Evolutionary conservation across 2,329 filamentous ascomycete species (phyloP).

Genomic region (Fusarium chuoi): DNA sequence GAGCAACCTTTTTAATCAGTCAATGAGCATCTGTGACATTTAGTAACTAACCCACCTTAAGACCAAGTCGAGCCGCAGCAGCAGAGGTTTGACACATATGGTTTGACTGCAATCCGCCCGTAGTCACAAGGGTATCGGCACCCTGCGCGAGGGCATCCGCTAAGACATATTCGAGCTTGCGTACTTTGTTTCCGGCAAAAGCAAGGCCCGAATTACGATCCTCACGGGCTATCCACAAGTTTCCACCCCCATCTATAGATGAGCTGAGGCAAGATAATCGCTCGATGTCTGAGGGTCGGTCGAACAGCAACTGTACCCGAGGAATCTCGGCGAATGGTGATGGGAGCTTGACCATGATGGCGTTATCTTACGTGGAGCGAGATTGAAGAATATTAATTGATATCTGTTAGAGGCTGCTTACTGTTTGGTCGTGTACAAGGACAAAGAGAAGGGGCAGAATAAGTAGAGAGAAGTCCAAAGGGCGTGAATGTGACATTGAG

Average conservation of each 20-base stretch:
- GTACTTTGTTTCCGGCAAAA: conserved; percentile 29
- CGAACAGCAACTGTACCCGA: conserved; percentile 18
- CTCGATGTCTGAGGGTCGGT: conserved; percentile 24
- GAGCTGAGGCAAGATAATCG: conserved; percentile 11
- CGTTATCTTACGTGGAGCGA: background rate
- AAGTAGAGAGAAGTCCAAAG: background rate
- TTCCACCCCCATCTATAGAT: background rate
- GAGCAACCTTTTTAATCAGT: conserved; percentile 3
- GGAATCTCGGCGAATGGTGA: conserved; percentile 16
- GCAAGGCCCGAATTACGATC: conserved; percentile 33
- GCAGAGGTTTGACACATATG: conserved; percentile 34
- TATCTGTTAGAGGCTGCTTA: fast-evolving
- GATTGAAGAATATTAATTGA: background rate
- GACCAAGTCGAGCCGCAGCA: conserved; percentile 23
- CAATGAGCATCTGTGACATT: fast-evolving
- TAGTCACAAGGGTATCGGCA: conserved; percentile 27
- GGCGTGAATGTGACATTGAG: conserved; percentile 1
- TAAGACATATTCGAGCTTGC: conserved; percentile 28
- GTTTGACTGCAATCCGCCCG: conserved; percentile 26
- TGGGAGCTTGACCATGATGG: conserved; percentile 8
- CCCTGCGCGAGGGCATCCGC: conserved; percentile 21
- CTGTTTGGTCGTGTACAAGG: too few species aligned
- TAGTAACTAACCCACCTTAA: background rate
- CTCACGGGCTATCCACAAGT: conserved; percentile 24
- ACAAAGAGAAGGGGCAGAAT: background rate